Evolutionary conservation across 2,329 filamentous ascomycete species (phyloP).

Genomic region (Sclerotiophoma versabilis): DNA sequence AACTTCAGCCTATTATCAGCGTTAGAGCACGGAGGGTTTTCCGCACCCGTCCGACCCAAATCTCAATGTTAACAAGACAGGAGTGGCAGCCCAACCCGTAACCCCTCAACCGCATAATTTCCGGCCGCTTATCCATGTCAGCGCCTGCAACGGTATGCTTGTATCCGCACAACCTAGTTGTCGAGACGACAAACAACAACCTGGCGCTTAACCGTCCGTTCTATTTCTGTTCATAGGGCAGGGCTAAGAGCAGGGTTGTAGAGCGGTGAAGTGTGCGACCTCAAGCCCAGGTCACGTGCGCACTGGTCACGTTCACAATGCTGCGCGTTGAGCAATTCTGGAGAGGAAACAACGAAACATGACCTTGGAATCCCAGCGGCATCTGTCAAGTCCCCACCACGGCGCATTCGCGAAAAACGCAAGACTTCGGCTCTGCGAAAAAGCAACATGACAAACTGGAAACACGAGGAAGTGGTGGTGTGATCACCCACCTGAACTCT

Average conservation of each 20-base stretch:
- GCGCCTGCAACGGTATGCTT: constrained; percentile 14
- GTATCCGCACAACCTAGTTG: constrained; percentile 1
- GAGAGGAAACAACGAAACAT: not conserved
- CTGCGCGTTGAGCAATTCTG: not conserved
- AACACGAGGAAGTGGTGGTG: constrained; percentile 1
- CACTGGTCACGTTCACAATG: not conserved
- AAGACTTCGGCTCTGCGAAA: not conserved
- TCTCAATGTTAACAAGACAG: not conserved
- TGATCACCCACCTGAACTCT: not conserved
- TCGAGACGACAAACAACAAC: not conserved
- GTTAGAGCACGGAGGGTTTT: not conserved
- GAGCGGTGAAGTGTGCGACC: constrained; percentile 12
- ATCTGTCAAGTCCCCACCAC: not conserved
- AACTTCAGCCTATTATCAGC: not conserved
- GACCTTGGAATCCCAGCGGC: not conserved
- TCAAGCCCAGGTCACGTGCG: constrained; percentile 2
- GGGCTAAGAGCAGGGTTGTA: not conserved
- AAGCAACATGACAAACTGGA: not conserved
- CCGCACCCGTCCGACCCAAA: not conserved
- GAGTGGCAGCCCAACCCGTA: not conserved
- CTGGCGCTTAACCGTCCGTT: constrained; percentile 1
- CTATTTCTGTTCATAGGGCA: constrained; percentile 9
- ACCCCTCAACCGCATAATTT: not conserved
- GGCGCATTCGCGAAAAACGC: not conserved
- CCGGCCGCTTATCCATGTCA: constrained; percentile 2